Conservation (phyloP, 306 rosid genomes). For the Nissolia schottii region DNA sequence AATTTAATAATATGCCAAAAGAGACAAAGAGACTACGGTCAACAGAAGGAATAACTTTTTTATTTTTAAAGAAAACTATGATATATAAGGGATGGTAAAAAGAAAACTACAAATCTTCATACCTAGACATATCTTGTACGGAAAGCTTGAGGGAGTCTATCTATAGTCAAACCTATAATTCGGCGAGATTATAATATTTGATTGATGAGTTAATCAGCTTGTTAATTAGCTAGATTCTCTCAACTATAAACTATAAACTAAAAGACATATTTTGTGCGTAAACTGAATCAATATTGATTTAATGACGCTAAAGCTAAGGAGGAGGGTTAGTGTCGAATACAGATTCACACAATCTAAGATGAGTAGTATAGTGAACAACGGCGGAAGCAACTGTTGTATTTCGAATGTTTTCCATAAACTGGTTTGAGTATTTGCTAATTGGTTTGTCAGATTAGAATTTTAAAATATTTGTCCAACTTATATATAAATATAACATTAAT, state of each 20-base stretch:
- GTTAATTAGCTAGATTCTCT: conserved; percentile 6
- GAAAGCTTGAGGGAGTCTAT: not conserved
- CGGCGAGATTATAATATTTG: not conserved
- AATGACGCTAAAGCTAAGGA: not conserved
- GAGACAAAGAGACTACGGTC: too few species aligned
- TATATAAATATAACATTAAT: too few species aligned
- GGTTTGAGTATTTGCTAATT: too few species aligned
- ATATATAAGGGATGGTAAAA: too few species aligned
- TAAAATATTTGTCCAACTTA: too few species aligned
- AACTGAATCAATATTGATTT: not conserved
- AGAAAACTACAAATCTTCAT: not conserved
- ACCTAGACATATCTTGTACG: not conserved
- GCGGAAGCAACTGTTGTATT: not conserved
- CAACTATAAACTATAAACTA: too few species aligned
- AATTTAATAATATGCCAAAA: too few species aligned
- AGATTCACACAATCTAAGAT: not conserved
- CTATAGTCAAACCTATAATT: not conserved
- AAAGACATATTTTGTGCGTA: not conserved
- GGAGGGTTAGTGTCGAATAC: not conserved
- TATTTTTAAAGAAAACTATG: too few species aligned
- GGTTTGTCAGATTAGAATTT: not conserved
- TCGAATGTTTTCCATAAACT: not conserved
- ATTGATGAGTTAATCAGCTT: not conserved
- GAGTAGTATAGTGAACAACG: not conserved
- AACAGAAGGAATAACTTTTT: too few species aligned